A percentile compares a stretch with the other conserved stretches of the same genome.
Conservation (phyloP, 1,284 basidiomycete species). For the Cutaneotrichosporon cavernicola region DNA sequence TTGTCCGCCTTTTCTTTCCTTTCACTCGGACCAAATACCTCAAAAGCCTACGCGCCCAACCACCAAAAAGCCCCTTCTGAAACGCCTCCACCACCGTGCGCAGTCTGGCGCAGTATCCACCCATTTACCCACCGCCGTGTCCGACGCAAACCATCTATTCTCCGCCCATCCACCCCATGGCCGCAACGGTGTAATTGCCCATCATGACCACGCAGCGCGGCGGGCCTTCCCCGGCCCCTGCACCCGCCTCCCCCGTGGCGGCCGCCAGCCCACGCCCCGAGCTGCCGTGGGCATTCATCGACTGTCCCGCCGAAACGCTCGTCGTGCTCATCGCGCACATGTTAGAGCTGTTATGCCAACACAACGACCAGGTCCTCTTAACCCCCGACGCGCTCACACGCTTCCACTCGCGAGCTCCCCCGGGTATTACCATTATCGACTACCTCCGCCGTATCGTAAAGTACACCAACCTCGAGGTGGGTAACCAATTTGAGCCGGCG, state of each 20-base stretch:
- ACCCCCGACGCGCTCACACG: slow-evolving; percentile 65
- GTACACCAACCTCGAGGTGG: slow-evolving; percentile 88
- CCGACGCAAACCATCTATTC: background rate
- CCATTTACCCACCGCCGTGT: background rate
- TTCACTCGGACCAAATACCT: background rate
- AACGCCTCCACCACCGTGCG: background rate
- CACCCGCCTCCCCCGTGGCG: background rate
- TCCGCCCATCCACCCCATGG: background rate
- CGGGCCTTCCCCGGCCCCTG: slow-evolving; percentile 11
- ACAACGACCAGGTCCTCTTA: slow-evolving; percentile 80
- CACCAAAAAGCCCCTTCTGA: background rate
- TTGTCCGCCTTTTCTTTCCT: background rate
- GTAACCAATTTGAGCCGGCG: slow-evolving; percentile 22
- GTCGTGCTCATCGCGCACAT: slow-evolving; percentile 88
- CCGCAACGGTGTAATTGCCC: slow-evolving; percentile 7
- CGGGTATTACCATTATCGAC: slow-evolving; percentile 78
- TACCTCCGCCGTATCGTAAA: slow-evolving; percentile 86
- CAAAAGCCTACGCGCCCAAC: background rate
- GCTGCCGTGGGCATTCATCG: slow-evolving; percentile 55
- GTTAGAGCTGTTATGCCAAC: slow-evolving; percentile 83
- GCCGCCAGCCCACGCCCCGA: slow-evolving; percentile 22
- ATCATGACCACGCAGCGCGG: slow-evolving; percentile 19
- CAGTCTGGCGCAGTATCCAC: background rate
- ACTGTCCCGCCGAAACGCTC: slow-evolving; percentile 74
- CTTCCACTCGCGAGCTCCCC: slow-evolving; percentile 87